Conservation (phyloP, 2,329 filamentous ascomycete species). For the Fusarium sulawesiense region DNA sequence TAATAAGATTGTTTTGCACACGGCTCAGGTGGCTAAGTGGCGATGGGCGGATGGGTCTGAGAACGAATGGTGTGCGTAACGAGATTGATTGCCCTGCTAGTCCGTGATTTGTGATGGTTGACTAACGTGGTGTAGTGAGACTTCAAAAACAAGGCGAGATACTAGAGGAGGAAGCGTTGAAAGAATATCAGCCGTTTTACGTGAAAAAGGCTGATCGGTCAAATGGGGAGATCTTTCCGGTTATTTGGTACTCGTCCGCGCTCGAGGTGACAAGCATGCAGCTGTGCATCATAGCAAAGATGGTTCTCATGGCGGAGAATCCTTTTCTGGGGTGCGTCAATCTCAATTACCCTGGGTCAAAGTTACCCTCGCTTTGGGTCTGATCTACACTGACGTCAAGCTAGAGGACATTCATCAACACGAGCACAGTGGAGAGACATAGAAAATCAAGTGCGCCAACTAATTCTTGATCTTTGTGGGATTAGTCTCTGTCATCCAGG, state of each 20-base stretch:
- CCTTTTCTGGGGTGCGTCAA: conserved; percentile 51
- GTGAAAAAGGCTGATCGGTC: conserved; percentile 50
- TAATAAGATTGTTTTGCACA: conserved; percentile 56
- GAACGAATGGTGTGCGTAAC: conserved; percentile 53
- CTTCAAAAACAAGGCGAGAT: conserved; percentile 52
- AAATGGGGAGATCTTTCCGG: conserved; percentile 55
- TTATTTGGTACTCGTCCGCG: conserved; percentile 54
- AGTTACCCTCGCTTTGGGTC: not conserved
- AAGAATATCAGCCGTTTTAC: conserved; percentile 51
- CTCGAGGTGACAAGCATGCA: conserved; percentile 56
- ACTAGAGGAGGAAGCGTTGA: conserved; percentile 50
- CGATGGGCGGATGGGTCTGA: conserved; percentile 53
- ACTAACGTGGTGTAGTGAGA: conserved; percentile 42
- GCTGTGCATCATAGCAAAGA: conserved; percentile 54
- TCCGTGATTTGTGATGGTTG: too few species aligned
- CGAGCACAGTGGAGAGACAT: conserved; percentile 51
- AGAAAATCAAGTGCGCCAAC: conserved; percentile 53
- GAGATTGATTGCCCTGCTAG: not conserved
- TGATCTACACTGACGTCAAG: conserved; percentile 16
- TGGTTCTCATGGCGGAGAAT: conserved; percentile 55
- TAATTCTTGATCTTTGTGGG: conserved; percentile 55
- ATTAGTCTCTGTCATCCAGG: conserved; percentile 54
- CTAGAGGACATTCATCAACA: conserved; percentile 43
- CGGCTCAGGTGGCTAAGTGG: conserved; percentile 56
- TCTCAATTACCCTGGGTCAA: not conserved